Conservation (phyloP, 352 stramenopile genomes). For the Phytophthora chlamydospora region DNA sequence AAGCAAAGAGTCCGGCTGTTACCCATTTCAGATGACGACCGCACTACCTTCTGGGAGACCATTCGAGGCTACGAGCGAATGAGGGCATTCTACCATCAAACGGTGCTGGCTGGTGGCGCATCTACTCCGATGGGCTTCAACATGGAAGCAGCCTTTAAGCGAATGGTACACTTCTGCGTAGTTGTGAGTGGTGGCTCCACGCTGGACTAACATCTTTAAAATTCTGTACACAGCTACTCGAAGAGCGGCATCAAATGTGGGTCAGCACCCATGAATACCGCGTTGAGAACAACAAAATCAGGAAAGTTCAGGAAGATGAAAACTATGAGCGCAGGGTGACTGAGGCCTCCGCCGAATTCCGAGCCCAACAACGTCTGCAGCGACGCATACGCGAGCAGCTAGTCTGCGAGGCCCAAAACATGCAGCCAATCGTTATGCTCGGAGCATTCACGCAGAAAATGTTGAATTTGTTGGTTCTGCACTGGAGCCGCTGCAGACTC, state of each 20-base stretch:
- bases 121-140: slow-evolving; percentile 62
- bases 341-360: slow-evolving; percentile 53
- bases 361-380: slow-evolving; percentile 49
- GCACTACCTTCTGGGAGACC: slow-evolving; percentile 45
- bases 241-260: slow-evolving; percentile 52
- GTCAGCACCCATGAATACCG: slow-evolving; percentile 43
- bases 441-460: slow-evolving; percentile 54
- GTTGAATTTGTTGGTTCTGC: slow-evolving; percentile 32
- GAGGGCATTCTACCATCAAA: slow-evolving; percentile 39
- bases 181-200: background rate
- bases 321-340: slow-evolving; percentile 50
- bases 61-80: slow-evolving; percentile 54
- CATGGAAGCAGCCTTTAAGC: slow-evolving; percentile 60
- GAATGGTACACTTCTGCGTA: slow-evolving; percentile 30
- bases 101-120: slow-evolving; percentile 35
- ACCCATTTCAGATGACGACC: slow-evolving; percentile 50
- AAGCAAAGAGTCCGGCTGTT: slow-evolving; percentile 53
- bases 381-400: slow-evolving; percentile 45
- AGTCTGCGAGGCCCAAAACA: slow-evolving; percentile 39
- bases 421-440: slow-evolving; percentile 56
- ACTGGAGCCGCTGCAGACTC: slow-evolving; percentile 49
- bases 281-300: slow-evolving; percentile 31
- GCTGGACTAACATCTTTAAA: slow-evolving; percentile 1
- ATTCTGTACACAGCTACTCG: slow-evolving; percentile 39
- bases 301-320: slow-evolving; percentile 57